Evolutionary conservation across 1,284 basidiomycete species (phyloP), one percentile per base, ranked within the genome.

Genomic region (Marasmius tenuissimus): DNA sequence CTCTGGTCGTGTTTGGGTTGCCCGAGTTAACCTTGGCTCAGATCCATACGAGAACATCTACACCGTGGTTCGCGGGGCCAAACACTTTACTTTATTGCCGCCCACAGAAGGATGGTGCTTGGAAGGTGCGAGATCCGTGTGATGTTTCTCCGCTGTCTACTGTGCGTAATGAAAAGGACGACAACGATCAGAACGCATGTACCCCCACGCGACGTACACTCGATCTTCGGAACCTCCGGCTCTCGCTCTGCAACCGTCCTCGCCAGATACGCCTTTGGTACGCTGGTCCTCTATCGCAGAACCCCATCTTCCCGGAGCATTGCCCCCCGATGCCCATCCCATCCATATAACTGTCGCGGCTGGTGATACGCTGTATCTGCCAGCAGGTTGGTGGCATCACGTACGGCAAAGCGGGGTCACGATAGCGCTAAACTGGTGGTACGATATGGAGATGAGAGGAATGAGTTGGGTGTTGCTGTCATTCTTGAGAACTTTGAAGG

Each of bases 41-140:
- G 93, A 95, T 74, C 93, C 92, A 1, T 97, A 96, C 69, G 94
- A 97, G 76, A 97, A 97, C 72, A 85, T 97, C 57, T 97, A 97
- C 73, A 85, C 88, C 10, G 93, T 97, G 34, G 77, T 96, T 57
- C 84, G 91, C 58, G 95, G 94, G 4, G 76, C 82, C 47, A 97
- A 97, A 70, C 87, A 88, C 37, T 97, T 97, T 69, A 91, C 88
- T 0, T 79, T 97, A 12, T 75, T 96, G 27, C 91, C 94, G 1
- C 95, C 95, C 1, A 90, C 90, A 9, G 94, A 96, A 69, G 88
- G 90, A n/a, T 89, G 88, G 81, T 89, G 85, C 73, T 72, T 96
- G 54, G 75, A 87, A 77, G 94, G 94, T 94, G 60, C 50, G 82
- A 62, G 39, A 42, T 35, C 38, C 58, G 9, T 61, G 65, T 54